Conservation (phyloP, 768 basidiomycete genomes). For the Arthromyces matolae region DNA sequence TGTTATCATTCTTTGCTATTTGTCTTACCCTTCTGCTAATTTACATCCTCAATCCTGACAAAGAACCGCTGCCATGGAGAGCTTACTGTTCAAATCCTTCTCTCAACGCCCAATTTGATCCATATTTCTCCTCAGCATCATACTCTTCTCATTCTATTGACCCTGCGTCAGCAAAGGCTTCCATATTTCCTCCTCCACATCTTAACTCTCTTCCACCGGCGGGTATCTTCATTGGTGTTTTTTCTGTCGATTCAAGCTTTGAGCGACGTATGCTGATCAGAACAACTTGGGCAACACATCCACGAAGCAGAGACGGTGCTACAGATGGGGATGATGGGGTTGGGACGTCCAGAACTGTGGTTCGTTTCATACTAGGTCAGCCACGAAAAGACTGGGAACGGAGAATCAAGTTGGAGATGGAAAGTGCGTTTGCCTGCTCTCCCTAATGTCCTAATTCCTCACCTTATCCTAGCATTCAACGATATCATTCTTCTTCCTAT, state of each 20-base stretch:
- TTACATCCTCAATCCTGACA: constrained; percentile 94
- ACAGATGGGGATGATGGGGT: constrained; percentile 61
- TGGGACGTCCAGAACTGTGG: constrained; percentile 79
- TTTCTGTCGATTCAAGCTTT: constrained; percentile 80
- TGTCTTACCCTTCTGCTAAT: constrained; percentile 84
- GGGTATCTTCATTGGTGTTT: constrained; percentile 85
- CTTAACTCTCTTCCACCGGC: constrained; percentile 77
- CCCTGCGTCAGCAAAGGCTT: constrained; percentile 27
- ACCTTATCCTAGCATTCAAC: constrained; percentile 57
- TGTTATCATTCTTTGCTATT: constrained; percentile 78
- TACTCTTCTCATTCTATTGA: constrained; percentile 29
- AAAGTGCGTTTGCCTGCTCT: constrained; percentile 51
- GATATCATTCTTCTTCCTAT: constrained; percentile 84
- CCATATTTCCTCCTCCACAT: constrained; percentile 67
- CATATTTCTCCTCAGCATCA: constrained; percentile 33
- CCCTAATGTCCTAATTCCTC: neutral
- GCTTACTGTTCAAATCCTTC: constrained; percentile 80
- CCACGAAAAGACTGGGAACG: constrained; percentile 79
- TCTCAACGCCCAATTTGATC: constrained; percentile 38
- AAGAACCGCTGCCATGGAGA: constrained; percentile 91
- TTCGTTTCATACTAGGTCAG: constrained; percentile 87
- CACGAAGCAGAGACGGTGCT: constrained; percentile 71
- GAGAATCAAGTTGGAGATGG: constrained; percentile 82
- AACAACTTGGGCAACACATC: constrained; percentile 86
- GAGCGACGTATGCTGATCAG: constrained; percentile 86